phyloP scores from a whole-genome alignment of 768 basidiomycete species.

The Pleurotus citrinopileatus region DNA sequence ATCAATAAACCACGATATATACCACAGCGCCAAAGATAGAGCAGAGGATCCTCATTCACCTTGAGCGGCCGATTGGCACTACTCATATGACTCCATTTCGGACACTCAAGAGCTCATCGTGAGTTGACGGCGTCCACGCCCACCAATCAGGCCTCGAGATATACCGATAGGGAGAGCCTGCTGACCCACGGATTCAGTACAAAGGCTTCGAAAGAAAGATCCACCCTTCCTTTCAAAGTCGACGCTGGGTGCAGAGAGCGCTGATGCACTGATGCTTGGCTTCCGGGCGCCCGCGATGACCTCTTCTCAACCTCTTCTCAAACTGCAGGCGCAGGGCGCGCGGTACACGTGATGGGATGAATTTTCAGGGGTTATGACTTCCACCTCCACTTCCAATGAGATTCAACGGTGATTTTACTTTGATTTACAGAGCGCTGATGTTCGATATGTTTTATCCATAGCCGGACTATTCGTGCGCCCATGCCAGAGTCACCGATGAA shows the following conservation, averaged over 20 bases:
- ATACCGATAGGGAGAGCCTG: neutral
- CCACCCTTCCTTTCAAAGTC: neutral
- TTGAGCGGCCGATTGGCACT: neutral
- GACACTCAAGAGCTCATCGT: neutral
- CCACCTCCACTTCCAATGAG: neutral
- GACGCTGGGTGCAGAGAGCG: neutral
- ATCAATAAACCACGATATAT: neutral
- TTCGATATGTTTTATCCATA: neutral
- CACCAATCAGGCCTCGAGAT: neutral
- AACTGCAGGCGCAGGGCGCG: neutral
- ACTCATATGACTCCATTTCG: neutral
- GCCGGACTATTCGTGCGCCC: neutral
- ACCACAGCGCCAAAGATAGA: neutral
- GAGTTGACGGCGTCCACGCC: neutral
- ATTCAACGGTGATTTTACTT: neutral
- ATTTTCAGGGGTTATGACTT: neutral
- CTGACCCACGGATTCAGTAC: neutral
- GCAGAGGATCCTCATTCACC: neutral
- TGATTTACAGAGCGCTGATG: neutral
- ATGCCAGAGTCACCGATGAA: neutral
- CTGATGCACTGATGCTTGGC: neutral
- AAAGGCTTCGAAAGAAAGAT: neutral
- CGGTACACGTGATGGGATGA: neutral
- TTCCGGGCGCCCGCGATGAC: neutral
- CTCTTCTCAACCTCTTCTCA: neutral